These are phyloP conservation scores for Rhizomucor miehei DNA, from an alignment of 371 early-diverging fungal species.

Conservation along the genomic window DNA sequence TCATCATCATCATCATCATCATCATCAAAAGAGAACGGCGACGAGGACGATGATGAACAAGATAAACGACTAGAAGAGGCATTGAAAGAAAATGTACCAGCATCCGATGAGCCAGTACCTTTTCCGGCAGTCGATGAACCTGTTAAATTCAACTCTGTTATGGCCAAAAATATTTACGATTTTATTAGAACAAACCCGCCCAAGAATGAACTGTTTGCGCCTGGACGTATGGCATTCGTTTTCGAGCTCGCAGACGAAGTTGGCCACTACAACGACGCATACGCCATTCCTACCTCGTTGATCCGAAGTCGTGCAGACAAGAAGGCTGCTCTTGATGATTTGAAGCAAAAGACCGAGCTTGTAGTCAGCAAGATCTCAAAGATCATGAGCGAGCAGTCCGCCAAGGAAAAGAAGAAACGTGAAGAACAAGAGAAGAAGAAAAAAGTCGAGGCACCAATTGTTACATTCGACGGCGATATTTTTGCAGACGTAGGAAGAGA, in stretches of 20 bases:
- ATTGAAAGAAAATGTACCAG: not conserved
- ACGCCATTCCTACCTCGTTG: constrained; percentile 71
- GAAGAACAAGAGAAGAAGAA: constrained; percentile 5
- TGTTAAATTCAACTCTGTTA: constrained; percentile 17
- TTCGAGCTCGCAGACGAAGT: constrained; percentile 64
- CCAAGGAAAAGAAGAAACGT: constrained; percentile 33
- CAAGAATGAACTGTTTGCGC: constrained; percentile 70
- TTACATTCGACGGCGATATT: constrained; percentile 69
- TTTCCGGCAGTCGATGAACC: constrained; percentile 9
- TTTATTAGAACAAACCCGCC: constrained; percentile 37
- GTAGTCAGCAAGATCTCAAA: constrained; percentile 76
- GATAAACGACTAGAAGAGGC: constrained; percentile 8
- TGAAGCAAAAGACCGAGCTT: constrained; percentile 51
- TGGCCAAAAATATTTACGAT: constrained; percentile 36
- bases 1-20: too few species aligned
- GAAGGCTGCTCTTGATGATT: constrained; percentile 11
- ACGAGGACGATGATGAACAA: not conserved
- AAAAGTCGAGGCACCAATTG: constrained; percentile 18
- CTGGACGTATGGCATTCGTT: constrained; percentile 79
- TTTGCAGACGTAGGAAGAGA: constrained; percentile 86
- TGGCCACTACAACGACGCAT: constrained; percentile 53
- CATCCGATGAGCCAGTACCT: constrained; percentile 11
- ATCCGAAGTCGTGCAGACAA: constrained; percentile 72
- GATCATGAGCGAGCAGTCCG: constrained; percentile 51
- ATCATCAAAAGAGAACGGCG: too few species aligned